Base-by-base conservation (phyloP, 306 rosid species). In the Rubus parviflorus region DNA sequence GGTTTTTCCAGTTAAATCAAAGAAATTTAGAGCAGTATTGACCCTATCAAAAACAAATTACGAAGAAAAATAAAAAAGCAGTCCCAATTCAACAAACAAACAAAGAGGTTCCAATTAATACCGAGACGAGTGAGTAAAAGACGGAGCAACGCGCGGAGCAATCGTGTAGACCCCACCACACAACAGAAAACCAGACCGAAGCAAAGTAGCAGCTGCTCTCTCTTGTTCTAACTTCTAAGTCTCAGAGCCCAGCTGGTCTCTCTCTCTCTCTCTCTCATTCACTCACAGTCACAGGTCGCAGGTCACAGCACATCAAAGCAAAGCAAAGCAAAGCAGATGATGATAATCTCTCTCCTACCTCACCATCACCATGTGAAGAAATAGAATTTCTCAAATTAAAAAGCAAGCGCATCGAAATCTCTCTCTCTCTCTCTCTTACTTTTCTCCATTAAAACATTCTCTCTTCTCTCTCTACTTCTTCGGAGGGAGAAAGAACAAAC, bases 111-210 rank as follows among this genome's bases (percentile, higher is more conserved):
- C 8, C 16, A 13, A 43, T 41, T 11, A 46, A 49, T 48, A 41
- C 10, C 17, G 30, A 42, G 45, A 63, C 45, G 70, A 65, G 70
- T 56, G 80, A 77, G 77, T 63, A 68, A 72, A 5, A 8, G 67
- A 47, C 68, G 72, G 87, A 80, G 88, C 68, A 78, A 77, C 47
- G 80, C 85, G 90, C 83, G 92, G 83, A 20, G 63, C 80, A 74
- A 63, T 70, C 87, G 87, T 63, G 92, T 86, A 70, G 87, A 89
- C 16, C 97, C 95, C 85, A 74, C 69, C 75, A 75, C n/a, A 45
- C 54, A 23, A 16, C 47, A 64, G 23, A 62, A 30, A 0, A 30
- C 20, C 0, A 54, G 61, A 53, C 6, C 38, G 20, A 11, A 56
- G 10, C 63, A 3, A 23, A 60, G 13, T 54, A 14, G 20, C 43